phyloP scores from a whole-genome alignment of 2,329 filamentous ascomycete species.

The Sarocladium brachiariae region DNA sequence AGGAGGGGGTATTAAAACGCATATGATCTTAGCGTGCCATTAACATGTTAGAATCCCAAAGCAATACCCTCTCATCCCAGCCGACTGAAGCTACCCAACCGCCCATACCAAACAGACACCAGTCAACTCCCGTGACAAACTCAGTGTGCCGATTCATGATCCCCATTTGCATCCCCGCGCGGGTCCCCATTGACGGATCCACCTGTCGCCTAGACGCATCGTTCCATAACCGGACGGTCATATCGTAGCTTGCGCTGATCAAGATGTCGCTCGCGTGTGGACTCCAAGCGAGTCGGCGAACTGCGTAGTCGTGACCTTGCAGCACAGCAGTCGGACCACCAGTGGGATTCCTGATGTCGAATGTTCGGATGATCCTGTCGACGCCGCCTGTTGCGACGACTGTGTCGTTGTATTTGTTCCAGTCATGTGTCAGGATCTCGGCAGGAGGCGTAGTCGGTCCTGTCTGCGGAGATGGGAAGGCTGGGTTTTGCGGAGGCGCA shows the following conservation, averaged over 20 bases:
- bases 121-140: constrained; percentile 93
- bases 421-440: constrained; percentile 91
- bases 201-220: constrained; percentile 51
- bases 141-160: constrained; percentile 91
- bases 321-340: constrained; percentile 68
- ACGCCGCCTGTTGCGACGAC: constrained; percentile 85
- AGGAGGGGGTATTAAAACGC: no score
- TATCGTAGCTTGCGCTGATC: constrained; percentile 89
- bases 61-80: constrained; percentile 85
- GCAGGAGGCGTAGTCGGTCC: constrained; percentile 47
- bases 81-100: constrained; percentile 93
- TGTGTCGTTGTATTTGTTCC: constrained; percentile 93
- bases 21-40: constrained; percentile 15
- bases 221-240: constrained; percentile 92
- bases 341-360: constrained; percentile 74
- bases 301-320: constrained; percentile 83
- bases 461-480: constrained; percentile 30
- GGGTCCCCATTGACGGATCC: constrained; percentile 26
- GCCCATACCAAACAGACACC: constrained; percentile 92
- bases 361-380: constrained; percentile 78
- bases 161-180: constrained; percentile 66
- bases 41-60: constrained; percentile 76
- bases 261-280: constrained; percentile 87
- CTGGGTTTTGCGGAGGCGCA: constrained; percentile 38
- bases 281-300: constrained; percentile 81